These are phyloP conservation scores for Neurospora tetrasperma DNA, from an alignment of 495 filamentous ascomycete species.

Conservation along the genomic window DNA sequence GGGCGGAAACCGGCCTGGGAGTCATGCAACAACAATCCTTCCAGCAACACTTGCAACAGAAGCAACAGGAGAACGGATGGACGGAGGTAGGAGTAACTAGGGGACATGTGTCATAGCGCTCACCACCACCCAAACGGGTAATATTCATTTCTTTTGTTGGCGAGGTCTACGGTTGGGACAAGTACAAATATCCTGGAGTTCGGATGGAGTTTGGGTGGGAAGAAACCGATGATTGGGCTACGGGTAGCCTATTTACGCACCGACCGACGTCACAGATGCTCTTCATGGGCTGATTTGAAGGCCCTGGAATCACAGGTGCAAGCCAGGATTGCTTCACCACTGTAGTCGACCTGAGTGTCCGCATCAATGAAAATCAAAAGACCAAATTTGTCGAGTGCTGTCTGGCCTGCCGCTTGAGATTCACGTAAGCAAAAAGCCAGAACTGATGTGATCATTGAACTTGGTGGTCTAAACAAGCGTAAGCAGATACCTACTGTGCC, in stretches of 20 bases:
- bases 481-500: neutral
- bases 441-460: neutral
- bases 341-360: neutral
- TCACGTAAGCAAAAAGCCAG: neutral
- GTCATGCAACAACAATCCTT: neutral
- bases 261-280: neutral
- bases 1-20: conserved; percentile 2
- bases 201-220: neutral
- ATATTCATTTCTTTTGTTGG: neutral
- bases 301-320: neutral
- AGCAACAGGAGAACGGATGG: neutral
- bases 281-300: neutral
- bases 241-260: neutral
- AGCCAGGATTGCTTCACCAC: neutral
- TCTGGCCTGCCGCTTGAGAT: neutral
- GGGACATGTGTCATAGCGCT: neutral
- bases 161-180: neutral
- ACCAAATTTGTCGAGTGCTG: neutral
- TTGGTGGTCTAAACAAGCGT: neutral
- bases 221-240: neutral
- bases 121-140: neutral
- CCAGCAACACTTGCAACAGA: neutral
- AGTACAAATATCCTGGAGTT: neutral
- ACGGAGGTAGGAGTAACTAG: neutral
- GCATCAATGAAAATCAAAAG: neutral